Base-by-base conservation (phyloP, 257 asterid species). In the Fraxinus pennsylvanica region DNA sequence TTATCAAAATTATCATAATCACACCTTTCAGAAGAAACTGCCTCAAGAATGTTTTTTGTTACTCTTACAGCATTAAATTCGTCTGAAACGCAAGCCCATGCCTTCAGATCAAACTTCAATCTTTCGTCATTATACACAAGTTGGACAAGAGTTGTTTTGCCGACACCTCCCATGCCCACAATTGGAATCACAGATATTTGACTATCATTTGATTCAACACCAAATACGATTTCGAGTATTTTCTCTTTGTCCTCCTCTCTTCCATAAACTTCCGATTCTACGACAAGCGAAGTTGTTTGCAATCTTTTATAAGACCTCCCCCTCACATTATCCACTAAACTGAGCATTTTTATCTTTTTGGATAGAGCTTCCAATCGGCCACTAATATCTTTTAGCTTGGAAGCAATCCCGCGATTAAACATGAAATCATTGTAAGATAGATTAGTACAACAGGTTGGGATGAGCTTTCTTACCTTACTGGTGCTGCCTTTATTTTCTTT, bases 131-230 rank as follows among this genome's bases (percentile, higher is more conserved):
- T 66, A 43, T 76, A 81, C 3, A 81, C 54, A 6, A 68, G 36
- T 67, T 76, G 80, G 35, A 75, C 84, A 41, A 81, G 69, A 3
- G 81, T 81, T 0, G 78, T 81, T 73, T 81, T 71, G 68, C 78
- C 71, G 8, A 74, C 59, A 7, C 78, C 71, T 9, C 72, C 82
- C 81, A 75, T 57, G 17, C 86, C 86, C 43, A 77, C 75, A 36
- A 80, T 69, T 13, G 82, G 70, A 29, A 80, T 25, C 4, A 80
- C 75, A 47, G 14, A 3, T 2, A 57, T 1, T 5, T 9, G 9
- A 3, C 71, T 45, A 1, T 1, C n/a, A 9, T 32, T 41, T 19
- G 39, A 50, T 14, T 50, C 76, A 22, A 15, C 38, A 9, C 47
- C 33, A 1, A 78, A 17, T 10, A 80, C 4, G 63, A 67, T 39